Evolutionary conservation across 805 yeast genomes (phyloP).

Genomic region (Jamesozyma spencerorum): DNA sequence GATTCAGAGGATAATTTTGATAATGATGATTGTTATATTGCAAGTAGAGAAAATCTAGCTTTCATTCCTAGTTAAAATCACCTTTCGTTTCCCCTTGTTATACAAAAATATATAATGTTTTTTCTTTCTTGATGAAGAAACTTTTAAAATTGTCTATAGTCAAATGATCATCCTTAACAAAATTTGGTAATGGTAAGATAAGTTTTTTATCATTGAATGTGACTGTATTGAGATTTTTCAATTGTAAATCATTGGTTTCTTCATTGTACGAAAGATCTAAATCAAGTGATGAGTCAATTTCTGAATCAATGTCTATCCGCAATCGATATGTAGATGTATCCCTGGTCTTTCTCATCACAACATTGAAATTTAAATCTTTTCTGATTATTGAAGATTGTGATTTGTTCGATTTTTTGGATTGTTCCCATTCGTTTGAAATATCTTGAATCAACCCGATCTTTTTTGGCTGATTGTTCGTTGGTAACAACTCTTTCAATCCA

Average conservation of each 20-base stretch:
- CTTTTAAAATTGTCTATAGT: conserved; percentile 17
- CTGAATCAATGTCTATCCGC: conserved; percentile 31
- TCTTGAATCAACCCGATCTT: conserved; percentile 47
- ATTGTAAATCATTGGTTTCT: conserved; percentile 23
- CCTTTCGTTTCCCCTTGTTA: conserved; percentile 5
- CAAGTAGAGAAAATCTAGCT: conserved; percentile 82
- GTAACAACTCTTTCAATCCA: conserved; percentile 25
- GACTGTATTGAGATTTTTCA: conserved; percentile 25
- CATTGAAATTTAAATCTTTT: conserved; percentile 19
- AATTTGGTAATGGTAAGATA: conserved; percentile 32
- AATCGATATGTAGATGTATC: conserved; percentile 26
- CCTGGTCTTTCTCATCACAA: conserved; percentile 26
- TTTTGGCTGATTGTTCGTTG: conserved; percentile 7
- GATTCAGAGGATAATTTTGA: too few species aligned
- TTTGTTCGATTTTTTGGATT: not conserved
- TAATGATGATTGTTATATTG: conserved; percentile 30
- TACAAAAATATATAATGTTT: conserved; percentile 28
- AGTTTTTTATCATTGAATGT: conserved; percentile 20
- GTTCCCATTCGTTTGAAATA: conserved; percentile 22
- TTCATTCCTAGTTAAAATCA: conserved; percentile 39
- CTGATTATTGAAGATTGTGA: conserved; percentile 5
- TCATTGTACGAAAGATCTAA: conserved; percentile 28
- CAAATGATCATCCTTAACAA: conserved; percentile 11
- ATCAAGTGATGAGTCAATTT: conserved; percentile 28
- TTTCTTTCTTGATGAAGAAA: conserved; percentile 25